These are phyloP conservation scores for Dichotomocladium elegans DNA, from an alignment of 371 early-diverging fungal genomes.

Conservation along the genomic window DNA sequence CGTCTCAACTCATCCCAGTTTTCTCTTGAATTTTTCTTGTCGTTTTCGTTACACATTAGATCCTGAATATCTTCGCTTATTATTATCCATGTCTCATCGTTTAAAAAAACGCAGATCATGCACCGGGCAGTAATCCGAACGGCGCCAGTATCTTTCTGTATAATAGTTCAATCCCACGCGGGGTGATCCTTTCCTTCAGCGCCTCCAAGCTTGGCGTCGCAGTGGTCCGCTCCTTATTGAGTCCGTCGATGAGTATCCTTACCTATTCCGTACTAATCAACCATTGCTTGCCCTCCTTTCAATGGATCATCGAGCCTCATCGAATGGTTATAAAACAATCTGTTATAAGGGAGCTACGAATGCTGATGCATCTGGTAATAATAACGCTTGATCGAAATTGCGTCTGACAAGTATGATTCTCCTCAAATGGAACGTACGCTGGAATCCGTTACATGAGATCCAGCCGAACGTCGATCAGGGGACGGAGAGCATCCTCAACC, in stretches of 20 bases:
- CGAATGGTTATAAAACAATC: constrained; percentile 86
- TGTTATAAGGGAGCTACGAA: too few species aligned
- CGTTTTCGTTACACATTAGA: too few species aligned
- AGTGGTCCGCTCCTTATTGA: constrained; percentile 72
- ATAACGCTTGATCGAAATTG: constrained; percentile 86
- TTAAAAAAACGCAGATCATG: too few species aligned
- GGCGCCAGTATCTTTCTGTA: constrained; percentile 95
- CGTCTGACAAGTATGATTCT: constrained; percentile 91
- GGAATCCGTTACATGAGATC: constrained; percentile 88
- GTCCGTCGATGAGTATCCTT: too few species aligned
- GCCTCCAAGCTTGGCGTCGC: constrained; percentile 87
- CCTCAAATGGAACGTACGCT: constrained; percentile 82
- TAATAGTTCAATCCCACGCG: constrained; percentile 96
- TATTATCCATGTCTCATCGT: too few species aligned
- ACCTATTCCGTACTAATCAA: too few species aligned
- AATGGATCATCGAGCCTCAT: constrained; percentile 86
- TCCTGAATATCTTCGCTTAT: too few species aligned
- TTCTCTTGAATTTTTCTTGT: too few species aligned
- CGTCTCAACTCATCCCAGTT: too few species aligned
- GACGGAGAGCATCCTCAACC: constrained; percentile 83
- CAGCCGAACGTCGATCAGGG: constrained; percentile 82
- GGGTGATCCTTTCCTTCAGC: constrained; percentile 93
- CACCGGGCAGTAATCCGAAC: too few species aligned
- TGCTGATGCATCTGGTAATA: constrained; percentile 72
- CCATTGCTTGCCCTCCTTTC: constrained; percentile 98